Evolutionary conservation across 2,329 filamentous ascomycete genomes (phyloP).

Genomic region (Ophiostoma novo-ulmi): DNA sequence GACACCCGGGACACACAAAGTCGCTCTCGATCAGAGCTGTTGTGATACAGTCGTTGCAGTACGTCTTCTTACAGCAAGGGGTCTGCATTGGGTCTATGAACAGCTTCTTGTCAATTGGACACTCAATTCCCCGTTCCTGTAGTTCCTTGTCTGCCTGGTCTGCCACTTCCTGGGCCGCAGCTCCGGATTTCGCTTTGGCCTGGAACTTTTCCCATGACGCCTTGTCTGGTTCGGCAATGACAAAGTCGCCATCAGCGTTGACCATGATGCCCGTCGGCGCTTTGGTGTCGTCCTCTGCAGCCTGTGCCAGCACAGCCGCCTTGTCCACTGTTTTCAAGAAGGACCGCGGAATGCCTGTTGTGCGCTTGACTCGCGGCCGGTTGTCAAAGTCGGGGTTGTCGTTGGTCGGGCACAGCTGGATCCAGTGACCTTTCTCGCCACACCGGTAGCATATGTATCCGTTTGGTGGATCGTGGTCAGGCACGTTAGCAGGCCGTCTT

Average conservation of each 20-base stretch:
- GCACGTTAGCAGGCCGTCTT: conserved; percentile 70
- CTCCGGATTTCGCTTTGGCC: conserved; percentile 82
- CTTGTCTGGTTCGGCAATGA: conserved; percentile 92
- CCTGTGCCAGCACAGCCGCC: conserved; percentile 67
- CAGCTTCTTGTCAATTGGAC: conserved; percentile 93
- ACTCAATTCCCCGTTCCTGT: conserved; percentile 82
- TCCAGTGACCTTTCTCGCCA: conserved; percentile 98
- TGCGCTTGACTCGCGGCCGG: conserved; percentile 86
- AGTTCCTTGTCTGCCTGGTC: conserved; percentile 78
- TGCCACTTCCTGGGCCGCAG: conserved; percentile 72
- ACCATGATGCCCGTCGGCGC: conserved; percentile 90
- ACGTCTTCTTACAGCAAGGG: conserved; percentile 95
- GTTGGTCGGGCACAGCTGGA: conserved; percentile 96
- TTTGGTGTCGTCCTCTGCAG: conserved; percentile 72
- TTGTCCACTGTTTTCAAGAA: conserved; percentile 96
- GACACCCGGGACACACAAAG: conserved; percentile 89
- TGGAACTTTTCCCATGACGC: conserved; percentile 96
- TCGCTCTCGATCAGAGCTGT: conserved; percentile 98
- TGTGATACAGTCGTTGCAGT: conserved; percentile 99
- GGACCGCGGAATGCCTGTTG: conserved; percentile 91
- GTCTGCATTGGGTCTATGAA: conserved; percentile 99
- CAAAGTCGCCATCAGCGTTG: conserved; percentile 94
- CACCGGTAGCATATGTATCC: conserved; percentile 97
- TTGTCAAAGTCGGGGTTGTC: conserved; percentile 95
- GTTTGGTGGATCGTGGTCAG: conserved; percentile 85